Evolutionary conservation across 371 early-diverging fungal species (phyloP), one percentile per base, ranked within the genome.

Genomic region (Nematocida sp.): DNA sequence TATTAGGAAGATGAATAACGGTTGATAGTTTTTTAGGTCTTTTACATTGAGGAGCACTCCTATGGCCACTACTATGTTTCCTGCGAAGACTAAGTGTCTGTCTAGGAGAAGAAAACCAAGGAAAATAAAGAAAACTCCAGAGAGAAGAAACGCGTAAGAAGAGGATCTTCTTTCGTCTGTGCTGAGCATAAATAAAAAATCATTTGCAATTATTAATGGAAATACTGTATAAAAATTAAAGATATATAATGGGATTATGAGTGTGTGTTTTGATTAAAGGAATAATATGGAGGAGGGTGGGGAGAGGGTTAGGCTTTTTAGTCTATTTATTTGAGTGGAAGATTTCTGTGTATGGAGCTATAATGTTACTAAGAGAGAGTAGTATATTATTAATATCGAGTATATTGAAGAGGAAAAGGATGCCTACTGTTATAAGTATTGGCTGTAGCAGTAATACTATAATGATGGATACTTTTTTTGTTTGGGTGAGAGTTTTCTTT

Each of bases 121-220:
- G 11, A 60, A 11, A 26, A 71, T 71, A 47, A 71, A 71, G 20
- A 71, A 61, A 3, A 71, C 25, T 5, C 75, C 75, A 11, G 67
- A 39, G 9, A 39, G 3, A 9, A 28, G 28, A 56, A 55, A 67
- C 1, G 67, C 67, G 23, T 67, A 42, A 3, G n/a, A n/a, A n/a
- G n/a, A n/a, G n/a, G n/a, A n/a, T n/a, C 39, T 63, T 0, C 48
- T 45, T 49, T 63, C 48, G 42, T 9, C 9, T 40, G 9, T 40
- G 18, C 18, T 40, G 5, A 40, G 18, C 42, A 40, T 40, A 40
- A 40, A 40, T 40, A 40, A 40, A 40, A 40, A 40, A 40, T 40
- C n/a, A n/a, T n/a, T n/a, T n/a, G n/a, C n/a, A n/a, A n/a, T n/a
- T n/a, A n/a, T n/a, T n/a, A n/a, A n/a, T n/a, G n/a, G n/a, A n/a